Percentiles rank a stretch among this genome's conserved stretches.
phyloP scores from a whole-genome alignment of 1,284 basidiomycete genomes.

The Baeospora myosura region DNA sequence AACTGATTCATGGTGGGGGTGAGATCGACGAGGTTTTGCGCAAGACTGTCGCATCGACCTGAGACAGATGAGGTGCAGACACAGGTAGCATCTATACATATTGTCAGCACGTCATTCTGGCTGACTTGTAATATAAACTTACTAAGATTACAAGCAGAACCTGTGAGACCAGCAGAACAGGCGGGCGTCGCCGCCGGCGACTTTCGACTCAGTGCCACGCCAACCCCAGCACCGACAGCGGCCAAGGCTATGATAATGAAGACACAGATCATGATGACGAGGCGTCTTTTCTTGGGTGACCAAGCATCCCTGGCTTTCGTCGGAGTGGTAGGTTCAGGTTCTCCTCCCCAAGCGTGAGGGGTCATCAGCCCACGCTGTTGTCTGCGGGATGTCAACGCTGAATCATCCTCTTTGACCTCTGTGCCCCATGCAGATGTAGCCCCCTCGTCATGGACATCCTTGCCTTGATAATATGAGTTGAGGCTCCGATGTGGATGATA shows the following conservation, averaged over 20 bases:
- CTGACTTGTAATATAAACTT: slow-evolving; percentile 17
- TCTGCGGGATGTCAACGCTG: not conserved
- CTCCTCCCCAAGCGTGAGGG: too few species aligned
- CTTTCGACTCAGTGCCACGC: slow-evolving; percentile 28
- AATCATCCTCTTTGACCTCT: slow-evolving; percentile 6
- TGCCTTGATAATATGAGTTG: slow-evolving; percentile 18
- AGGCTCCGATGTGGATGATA: slow-evolving; percentile 42
- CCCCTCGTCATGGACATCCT: slow-evolving; percentile 14
- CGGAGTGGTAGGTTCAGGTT: too few species aligned
- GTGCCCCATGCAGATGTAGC: slow-evolving; percentile 19
- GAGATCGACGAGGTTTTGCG: slow-evolving; percentile 41
- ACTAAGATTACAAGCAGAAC: slow-evolving; percentile 50
- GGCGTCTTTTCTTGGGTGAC: slow-evolving; percentile 22
- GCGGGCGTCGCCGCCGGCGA: slow-evolving; percentile 14
- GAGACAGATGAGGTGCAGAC: slow-evolving; percentile 42
- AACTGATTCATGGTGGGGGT: slow-evolving; percentile 42
- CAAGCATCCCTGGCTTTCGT: slow-evolving; percentile 1
- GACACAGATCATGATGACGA: slow-evolving; percentile 22
- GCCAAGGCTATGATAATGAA: slow-evolving; percentile 30
- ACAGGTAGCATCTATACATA: slow-evolving; percentile 48
- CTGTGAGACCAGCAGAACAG: slow-evolving; percentile 38
- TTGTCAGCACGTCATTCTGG: slow-evolving; percentile 3
- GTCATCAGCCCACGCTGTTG: not conserved
- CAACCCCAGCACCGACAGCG: slow-evolving; percentile 33
- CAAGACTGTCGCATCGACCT: slow-evolving; percentile 45